Conservation (phyloP, 495 filamentous ascomycete species). For the Trichocladium antarcticum region DNA sequence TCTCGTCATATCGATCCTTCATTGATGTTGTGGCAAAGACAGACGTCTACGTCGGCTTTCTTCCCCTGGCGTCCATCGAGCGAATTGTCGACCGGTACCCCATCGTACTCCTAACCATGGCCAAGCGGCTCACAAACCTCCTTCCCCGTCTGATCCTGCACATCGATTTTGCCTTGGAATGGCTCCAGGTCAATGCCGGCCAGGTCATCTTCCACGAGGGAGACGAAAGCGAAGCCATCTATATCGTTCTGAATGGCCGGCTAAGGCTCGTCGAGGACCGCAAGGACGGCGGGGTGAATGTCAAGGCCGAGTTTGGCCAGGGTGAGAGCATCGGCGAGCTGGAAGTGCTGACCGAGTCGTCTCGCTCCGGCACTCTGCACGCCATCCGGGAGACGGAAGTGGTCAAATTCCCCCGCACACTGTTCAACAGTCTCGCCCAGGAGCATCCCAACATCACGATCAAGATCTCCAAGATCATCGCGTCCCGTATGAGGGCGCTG, state of each 20-base stretch:
- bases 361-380: conserved; percentile 76
- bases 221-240: conserved; percentile 96
- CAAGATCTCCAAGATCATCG: conserved; percentile 97
- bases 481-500: conserved; percentile 80
- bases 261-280: conserved; percentile 69
- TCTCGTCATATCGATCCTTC: conserved; percentile 91
- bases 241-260: conserved; percentile 91
- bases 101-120: conserved; percentile 86
- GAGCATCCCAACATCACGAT: conserved; percentile 98
- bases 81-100: conserved; percentile 86
- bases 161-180: conserved; percentile 96
- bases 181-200: conserved; percentile 91
- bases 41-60: conserved; percentile 94
- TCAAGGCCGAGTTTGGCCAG: conserved; percentile 88
- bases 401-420: conserved; percentile 86
- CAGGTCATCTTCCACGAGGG: conserved; percentile 89
- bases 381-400: conserved; percentile 95
- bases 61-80: conserved; percentile 77
- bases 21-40: conserved; percentile 96
- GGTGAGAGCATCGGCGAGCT: conserved; percentile 96
- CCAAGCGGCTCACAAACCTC: conserved; percentile 80
- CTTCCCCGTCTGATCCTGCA: conserved; percentile 87
- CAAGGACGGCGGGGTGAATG: conserved; percentile 69
- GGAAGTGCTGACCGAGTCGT: conserved; percentile 92
- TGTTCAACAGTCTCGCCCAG: conserved; percentile 94